phyloP scores from a whole-genome alignment of 768 basidiomycete genomes.

The Tylopilus sp. region DNA sequence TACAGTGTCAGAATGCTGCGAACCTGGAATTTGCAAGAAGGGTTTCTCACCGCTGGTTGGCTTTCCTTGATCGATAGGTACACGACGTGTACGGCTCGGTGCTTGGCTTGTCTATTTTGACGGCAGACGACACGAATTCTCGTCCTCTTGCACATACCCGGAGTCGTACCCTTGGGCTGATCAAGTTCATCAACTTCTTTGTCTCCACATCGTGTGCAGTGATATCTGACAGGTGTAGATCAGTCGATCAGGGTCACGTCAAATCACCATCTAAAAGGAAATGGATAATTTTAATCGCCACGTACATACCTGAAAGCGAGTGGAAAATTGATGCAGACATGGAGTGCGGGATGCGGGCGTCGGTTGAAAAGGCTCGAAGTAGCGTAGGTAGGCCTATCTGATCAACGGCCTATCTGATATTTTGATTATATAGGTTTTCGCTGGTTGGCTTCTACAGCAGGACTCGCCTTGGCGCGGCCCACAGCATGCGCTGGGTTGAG shows the following conservation, averaged over 20 bases:
- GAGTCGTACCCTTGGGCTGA: conserved; percentile 8
- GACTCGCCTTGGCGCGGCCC: neutral
- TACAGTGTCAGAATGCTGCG: neutral
- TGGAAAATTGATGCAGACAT: neutral
- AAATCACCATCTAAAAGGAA: neutral
- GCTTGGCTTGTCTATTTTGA: neutral
- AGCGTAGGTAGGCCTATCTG: neutral
- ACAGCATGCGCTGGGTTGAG: neutral
- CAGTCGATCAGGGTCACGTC: neutral
- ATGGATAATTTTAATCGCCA: neutral
- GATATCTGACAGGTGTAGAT: conserved; percentile 6
- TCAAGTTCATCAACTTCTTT: conserved; percentile 7
- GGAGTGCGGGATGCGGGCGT: neutral
- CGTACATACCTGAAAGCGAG: conserved; percentile 5
- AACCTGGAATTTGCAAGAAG: neutral
- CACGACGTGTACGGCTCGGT: neutral
- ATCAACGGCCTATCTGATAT: too few relatives aligned
- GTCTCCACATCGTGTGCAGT: conserved; percentile 5
- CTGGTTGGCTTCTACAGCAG: neutral
- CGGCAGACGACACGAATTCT: conserved; percentile 9
- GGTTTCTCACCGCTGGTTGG: neutral
- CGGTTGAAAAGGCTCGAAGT: neutral
- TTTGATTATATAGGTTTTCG: neutral
- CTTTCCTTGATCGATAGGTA: conserved; percentile 1
- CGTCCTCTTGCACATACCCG: neutral